Base-by-base conservation (phyloP, 1,139 yeast genomes). In the Geotrichum carabidarum region DNA sequence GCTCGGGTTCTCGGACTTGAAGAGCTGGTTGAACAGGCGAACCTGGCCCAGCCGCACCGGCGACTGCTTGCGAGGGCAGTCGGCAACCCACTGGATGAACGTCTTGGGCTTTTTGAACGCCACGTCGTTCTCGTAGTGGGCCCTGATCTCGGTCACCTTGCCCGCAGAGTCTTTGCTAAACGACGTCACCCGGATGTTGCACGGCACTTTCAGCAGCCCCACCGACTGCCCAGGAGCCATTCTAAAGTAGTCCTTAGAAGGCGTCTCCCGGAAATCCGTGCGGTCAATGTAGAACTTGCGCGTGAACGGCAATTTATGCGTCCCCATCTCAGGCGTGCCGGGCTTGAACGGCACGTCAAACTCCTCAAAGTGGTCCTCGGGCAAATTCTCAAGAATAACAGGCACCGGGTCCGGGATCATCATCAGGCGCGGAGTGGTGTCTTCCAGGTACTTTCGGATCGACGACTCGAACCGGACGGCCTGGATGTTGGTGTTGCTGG, bases 1-100 rank as follows among this genome's bases (percentile, higher is more conserved):
- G 15, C 84, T 77, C 44, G 99, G 99, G 69, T 93, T 93, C 66
- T 93, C 99, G 56, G 94, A 83, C 60, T 83, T 81, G 79, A 94
- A 94, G 60, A 94, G 77, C 69, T 84, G 94, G 68, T 89, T 87
- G 74, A 91, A 89, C 58, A 89, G 78, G 71, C 99, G 82, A 31
- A 91, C 88, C 72, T 93, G 96, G 40, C 78, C 72, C 55, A 94
- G 71, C 49, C 71, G 71, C 30, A 84, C 75, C 6, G 90, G 90
- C 7, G 89, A 82, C 48, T 75, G 73, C 64, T 80, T 75, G 58
- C 79, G 78, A 42, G 77, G 75, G 15, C 83, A 75, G 59, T 81
- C 81, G 47, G 97, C 96, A 55, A 94, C 83, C 99, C 99, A 94
- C 74, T 94, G 99, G 67, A 94, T 90, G 68, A 77, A 94, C 1